Evolutionary conservation across 1,284 basidiomycete species (phyloP).

Genomic region (Trametes sp.): DNA sequence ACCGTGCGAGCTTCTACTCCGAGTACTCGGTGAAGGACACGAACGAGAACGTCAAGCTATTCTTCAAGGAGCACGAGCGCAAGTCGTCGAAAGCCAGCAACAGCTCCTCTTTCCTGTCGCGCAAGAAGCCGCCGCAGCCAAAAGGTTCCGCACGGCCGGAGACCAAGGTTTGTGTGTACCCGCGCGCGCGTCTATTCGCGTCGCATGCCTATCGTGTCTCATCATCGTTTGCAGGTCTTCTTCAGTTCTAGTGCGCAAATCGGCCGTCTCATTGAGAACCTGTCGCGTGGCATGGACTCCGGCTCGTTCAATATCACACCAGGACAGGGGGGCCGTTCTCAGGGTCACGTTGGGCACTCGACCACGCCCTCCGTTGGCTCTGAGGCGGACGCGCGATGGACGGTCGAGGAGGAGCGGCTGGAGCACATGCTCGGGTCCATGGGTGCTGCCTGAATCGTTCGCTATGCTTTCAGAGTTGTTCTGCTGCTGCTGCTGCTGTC

Average conservation of each 20-base stretch:
- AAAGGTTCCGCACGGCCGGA: conserved; percentile 67
- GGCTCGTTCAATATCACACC: conserved; percentile 80
- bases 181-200: conserved; percentile 2
- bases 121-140: conserved; percentile 57
- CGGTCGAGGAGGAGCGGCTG: conserved; percentile 78
- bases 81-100: conserved; percentile 71
- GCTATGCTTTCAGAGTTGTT: conserved; percentile 23
- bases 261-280: conserved; percentile 78
- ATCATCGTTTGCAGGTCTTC: conserved; percentile 65
- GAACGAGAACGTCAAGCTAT: conserved; percentile 67
- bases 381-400: conserved; percentile 68
- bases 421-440: conserved; percentile 77
- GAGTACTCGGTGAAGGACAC: conserved; percentile 70
- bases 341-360: conserved; percentile 55
- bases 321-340: conserved; percentile 36
- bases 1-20: conserved; percentile 75
- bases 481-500: conserved; percentile 19
- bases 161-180: conserved; percentile 67
- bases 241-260: conserved; percentile 81
- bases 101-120: conserved; percentile 68
- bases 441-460: conserved; percentile 36
- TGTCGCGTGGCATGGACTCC: conserved; percentile 79
- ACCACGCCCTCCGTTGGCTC: conserved; percentile 66
- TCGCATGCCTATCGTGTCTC: conserved; percentile 16
- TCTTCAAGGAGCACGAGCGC: conserved; percentile 77